Evolutionary conservation across 164 flowering plant genomes (phyloP).

Genomic region (Annona squamosa): DNA sequence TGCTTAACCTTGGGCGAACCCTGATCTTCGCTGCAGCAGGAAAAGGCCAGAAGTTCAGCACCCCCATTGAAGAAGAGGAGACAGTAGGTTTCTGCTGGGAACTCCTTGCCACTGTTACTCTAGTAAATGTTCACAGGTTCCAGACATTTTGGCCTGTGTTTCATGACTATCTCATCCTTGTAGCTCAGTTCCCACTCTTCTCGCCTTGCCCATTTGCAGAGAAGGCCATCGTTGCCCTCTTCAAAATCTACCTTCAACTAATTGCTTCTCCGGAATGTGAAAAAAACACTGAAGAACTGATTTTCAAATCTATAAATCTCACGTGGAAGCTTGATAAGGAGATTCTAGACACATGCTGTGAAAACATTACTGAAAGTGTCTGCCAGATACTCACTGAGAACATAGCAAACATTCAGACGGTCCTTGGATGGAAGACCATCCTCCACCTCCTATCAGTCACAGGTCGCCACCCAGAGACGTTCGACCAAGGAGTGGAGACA

Average conservation of each 20-base stretch:
- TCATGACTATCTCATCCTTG: slow-evolving; percentile 55
- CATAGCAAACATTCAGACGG: slow-evolving; percentile 55
- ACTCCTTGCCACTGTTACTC: slow-evolving; percentile 35
- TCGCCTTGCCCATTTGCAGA: slow-evolving; percentile 83
- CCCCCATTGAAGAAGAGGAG: slow-evolving; percentile 84
- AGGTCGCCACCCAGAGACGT: slow-evolving; percentile 65
- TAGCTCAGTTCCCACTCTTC: slow-evolving; percentile 70
- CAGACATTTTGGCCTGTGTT: slow-evolving; percentile 61
- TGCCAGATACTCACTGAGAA: slow-evolving; percentile 50
- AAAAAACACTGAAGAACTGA: slow-evolving; percentile 51
- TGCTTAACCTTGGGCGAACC: slow-evolving; percentile 68
- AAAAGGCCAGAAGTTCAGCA: slow-evolving; percentile 86
- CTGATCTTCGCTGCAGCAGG: slow-evolving; percentile 85
- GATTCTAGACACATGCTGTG: slow-evolving; percentile 60
- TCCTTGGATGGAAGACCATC: slow-evolving; percentile 66
- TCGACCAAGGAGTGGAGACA: slow-evolving; percentile 60
- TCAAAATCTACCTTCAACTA: slow-evolving; percentile 50
- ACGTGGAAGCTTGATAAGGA: slow-evolving; percentile 86
- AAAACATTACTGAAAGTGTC: slow-evolving; percentile 38
- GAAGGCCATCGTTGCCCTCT: slow-evolving; percentile 52
- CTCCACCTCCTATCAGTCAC: slow-evolving; percentile 56
- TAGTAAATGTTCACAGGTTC: slow-evolving; percentile 49
- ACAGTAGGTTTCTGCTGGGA: slow-evolving; percentile 87
- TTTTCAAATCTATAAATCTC: slow-evolving; percentile 73
- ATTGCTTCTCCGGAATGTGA: slow-evolving; percentile 37